Evolutionary conservation across 192 early-diverging fungal species (phyloP), one percentile per base, ranked within the genome.

Genomic region (Chytriomyces sp.): DNA sequence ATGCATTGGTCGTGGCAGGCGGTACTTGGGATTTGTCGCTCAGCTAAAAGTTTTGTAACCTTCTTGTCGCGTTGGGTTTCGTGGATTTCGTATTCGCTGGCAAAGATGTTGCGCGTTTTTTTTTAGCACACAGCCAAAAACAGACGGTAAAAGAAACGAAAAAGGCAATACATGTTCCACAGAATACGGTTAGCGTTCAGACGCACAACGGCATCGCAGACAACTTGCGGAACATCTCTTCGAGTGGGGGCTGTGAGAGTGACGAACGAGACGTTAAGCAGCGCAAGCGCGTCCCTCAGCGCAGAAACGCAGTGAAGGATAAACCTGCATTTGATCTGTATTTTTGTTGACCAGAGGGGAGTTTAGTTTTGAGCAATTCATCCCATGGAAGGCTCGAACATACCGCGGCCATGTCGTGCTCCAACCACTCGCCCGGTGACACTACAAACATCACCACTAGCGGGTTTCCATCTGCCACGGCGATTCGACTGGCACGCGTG

Each of bases 1-100:
- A 91, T 75, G 64, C 87, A 86, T 80, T 91, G 89, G 74, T 91
- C 89, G n/a, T 91, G 61, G 79, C 67, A 72, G 6, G 10, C 63
- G 13, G 18, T 8, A 45, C 50, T 35, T 23, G 10, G 47, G 23
- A 49, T 78, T 7, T 45, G 7, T 24, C 18, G 18, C 44, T 76
- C 44, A 5, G 28, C 9, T 18, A 45, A 50, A 28, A 82, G 23
- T 18, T 65, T 45, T 71, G 69, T 57, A 45, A 84, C 80, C 1
- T 49, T 69, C 7, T 20, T 65, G 67, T 90, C 88, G 46, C 89
- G 78, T 26, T 67, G 62, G 50, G 18, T 50, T 61, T 89, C 89
- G 65, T 91, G 79, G 10, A 86, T 81, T 67, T 90, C 85, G 49
- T 86, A 87, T 69, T 92, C 91, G 2, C 61, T 46, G 35, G 35